Conservation (phyloP, 2,329 filamentous ascomycete genomes). For the Cryphonectria japonica region DNA sequence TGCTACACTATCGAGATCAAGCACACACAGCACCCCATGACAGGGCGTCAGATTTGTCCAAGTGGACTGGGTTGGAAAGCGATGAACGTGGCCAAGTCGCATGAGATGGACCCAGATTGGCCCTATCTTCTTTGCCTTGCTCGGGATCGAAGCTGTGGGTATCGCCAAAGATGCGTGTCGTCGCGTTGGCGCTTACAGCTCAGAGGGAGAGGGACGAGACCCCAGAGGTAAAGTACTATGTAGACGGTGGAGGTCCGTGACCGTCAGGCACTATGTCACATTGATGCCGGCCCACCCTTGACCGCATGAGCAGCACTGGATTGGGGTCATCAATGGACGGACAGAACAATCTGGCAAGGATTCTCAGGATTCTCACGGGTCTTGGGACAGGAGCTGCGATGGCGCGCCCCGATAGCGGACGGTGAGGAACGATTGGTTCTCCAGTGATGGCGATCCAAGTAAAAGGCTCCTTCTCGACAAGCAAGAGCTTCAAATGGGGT, state of each 20-base stretch:
- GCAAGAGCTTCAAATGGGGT: background rate
- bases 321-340: background rate
- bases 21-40: constrained; percentile 8
- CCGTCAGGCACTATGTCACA: constrained; percentile 11
- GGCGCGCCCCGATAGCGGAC: background rate
- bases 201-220: background rate
- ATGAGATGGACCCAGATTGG: background rate
- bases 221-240: background rate
- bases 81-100: background rate
- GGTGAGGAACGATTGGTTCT: background rate
- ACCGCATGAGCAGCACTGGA: background rate
- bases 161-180: constrained; percentile 9
- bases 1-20: constrained; percentile 8
- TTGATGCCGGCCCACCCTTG: constrained; percentile 8
- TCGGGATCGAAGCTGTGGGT: background rate
- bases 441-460: background rate
- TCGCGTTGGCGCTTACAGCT: constrained; percentile 18
- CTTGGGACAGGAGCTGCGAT: background rate
- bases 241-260: background rate
- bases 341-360: background rate
- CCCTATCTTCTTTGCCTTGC: constrained; percentile 1
- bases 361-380: background rate
- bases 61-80: background rate
- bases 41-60: background rate
- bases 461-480: background rate